Evolutionary conservation across 2,329 filamentous ascomycete species (phyloP).

Genomic region (Scopulariopsis brevicaulis): DNA sequence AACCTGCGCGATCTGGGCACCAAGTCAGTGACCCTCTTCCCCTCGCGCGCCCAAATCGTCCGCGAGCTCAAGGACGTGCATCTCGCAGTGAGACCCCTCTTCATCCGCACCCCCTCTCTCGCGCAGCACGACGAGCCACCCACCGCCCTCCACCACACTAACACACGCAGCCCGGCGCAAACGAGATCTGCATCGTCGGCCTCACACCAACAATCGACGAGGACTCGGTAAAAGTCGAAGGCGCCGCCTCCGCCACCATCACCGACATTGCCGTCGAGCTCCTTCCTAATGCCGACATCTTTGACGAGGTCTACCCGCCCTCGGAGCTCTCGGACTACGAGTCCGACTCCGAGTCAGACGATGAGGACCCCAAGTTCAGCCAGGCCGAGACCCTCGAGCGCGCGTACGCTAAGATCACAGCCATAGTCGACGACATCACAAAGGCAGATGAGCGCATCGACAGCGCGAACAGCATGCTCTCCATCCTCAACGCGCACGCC

Average conservation of each 20-base stretch:
- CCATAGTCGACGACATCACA: slow-evolving; percentile 17
- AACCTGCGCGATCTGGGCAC: slow-evolving; percentile 45
- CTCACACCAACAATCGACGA: slow-evolving; percentile 43
- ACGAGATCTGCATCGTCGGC: slow-evolving; percentile 45
- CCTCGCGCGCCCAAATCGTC: slow-evolving; percentile 45
- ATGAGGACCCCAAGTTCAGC: slow-evolving; percentile 8
- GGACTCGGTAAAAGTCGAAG: slow-evolving; percentile 50
- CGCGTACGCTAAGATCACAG: slow-evolving; percentile 17
- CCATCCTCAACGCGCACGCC: slow-evolving; percentile 27
- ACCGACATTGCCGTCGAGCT: slow-evolving; percentile 50
- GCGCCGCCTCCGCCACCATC: slow-evolving; percentile 41
- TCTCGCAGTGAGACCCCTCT: slow-evolving; percentile 24
- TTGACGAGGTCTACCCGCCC: slow-evolving; percentile 41
- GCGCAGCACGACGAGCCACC: too few species aligned
- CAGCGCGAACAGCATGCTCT: slow-evolving; percentile 24
- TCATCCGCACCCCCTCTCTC: too few species aligned
- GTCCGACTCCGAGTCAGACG: slow-evolving; percentile 12
- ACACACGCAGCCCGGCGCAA: slow-evolving; percentile 40
- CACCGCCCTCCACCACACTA: slow-evolving; percentile 21
- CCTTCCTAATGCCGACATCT: slow-evolving; percentile 41
- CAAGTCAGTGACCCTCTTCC: slow-evolving; percentile 52
- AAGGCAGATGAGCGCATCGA: slow-evolving; percentile 16
- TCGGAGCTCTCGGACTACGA: slow-evolving; percentile 24
- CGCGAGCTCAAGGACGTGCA: slow-evolving; percentile 45
- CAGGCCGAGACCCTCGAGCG: slow-evolving; percentile 13